Evolutionary conservation across 1,284 basidiomycete species (phyloP), one percentile per base, ranked within the genome.

Genomic region (Cystobasidium slooffiae): DNA sequence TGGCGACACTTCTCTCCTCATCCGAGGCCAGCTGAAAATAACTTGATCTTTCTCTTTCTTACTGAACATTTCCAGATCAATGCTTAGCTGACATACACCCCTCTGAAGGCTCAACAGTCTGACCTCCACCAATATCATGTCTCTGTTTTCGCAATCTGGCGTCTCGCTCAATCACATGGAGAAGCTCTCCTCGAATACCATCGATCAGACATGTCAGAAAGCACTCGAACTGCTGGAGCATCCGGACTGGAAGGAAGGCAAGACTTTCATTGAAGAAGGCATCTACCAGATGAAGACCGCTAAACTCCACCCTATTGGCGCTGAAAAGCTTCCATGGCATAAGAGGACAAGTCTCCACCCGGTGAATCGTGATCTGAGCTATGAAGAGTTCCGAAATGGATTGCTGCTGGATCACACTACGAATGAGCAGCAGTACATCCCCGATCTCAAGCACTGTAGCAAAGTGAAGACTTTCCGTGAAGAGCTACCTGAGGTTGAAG

Each of bases 341-440:
- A 65, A 47, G 51, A 39, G 70, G 41, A 73, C 31, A 12, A 66
- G 70, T 61, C 44, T 63, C 31, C 69, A 72, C 47, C 59, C 59
- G 3, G 47, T 44, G 20, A 61, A 72, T 31, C 46, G 55, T 3
- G 70, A 73, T 47, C 52, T 73, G 24, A 39, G 51, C n/a, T 73
- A 73, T 46, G 70, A 65, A 31, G 70, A 73, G 41, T 73, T 73
- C 53, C 31, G 70, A 31, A 62, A 44, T 58, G 70, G 70, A 52
- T 49, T 73, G 39, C 49, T 73, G 18, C 46, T 65, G 70, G 62
- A 73, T 39, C 70, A 73, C 46, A 56, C 70, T 16, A 24, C 31
- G 20, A 73, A 73, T 31, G 70, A 73, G 49, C 62, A 73, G 41
- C 37, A 73, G 43, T 73, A 73, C 24, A 62, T 73, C 6, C 70